A percentile compares a stretch with the other conserved stretches of the same genome.
These are phyloP conservation scores for Carpinus fangiana DNA, from an alignment of 306 rosid genomes.

Conservation along the genomic window DNA sequence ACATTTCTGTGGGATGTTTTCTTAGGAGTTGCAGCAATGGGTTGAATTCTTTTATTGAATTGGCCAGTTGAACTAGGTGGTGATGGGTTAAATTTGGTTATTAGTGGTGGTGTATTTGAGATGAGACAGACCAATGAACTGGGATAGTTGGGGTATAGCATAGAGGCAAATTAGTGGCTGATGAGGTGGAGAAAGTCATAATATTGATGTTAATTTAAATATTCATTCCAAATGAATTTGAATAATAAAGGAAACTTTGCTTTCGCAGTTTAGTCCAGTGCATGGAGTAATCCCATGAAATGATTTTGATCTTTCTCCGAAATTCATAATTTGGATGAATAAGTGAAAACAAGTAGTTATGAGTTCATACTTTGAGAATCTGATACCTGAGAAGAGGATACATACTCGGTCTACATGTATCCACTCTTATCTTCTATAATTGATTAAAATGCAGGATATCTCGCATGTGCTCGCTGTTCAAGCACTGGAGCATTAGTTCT, in stretches of 20 bases:
- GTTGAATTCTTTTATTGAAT: no score
- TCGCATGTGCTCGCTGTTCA: conserved; percentile 96
- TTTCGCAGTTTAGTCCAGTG: neutral
- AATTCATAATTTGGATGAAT: neutral
- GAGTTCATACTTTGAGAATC: conserved; percentile 10
- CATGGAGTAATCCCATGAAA: conserved; percentile 5
- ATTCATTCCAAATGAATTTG: neutral
- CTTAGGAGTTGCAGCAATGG: no score
- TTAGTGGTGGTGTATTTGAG: neutral
- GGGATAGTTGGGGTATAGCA: neutral
- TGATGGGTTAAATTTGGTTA: neutral
- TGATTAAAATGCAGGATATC: conserved; percentile 57
- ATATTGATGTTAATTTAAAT: neutral
- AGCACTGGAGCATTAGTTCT: conserved; percentile 73
- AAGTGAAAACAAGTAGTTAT: conserved; percentile 7
- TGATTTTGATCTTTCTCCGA: neutral
- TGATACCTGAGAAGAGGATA: conserved; percentile 1
- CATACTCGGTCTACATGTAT: neutral
- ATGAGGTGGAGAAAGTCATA: neutral
- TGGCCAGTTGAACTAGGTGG: no score
- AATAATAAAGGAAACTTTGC: neutral
- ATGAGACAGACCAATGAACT: neutral
- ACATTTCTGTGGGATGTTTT: neutral
- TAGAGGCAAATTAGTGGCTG: neutral
- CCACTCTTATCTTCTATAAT: neutral